Base-by-base conservation (phyloP, 495 filamentous ascomycete species). In the Hypoxylon subgilvum region DNA sequence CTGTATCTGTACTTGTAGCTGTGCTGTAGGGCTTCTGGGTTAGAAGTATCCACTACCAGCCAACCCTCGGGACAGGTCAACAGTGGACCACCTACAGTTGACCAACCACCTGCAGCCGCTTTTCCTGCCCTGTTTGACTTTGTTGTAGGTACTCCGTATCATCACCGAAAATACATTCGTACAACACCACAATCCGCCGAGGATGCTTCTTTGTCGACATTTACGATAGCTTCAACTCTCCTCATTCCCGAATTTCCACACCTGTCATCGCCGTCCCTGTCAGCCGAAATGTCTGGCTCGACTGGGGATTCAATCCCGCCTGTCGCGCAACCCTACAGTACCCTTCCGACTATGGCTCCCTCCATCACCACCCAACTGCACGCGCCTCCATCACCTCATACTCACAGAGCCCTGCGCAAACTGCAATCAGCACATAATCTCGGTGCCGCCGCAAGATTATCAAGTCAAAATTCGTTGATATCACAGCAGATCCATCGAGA, bases 391-490 rank as follows among this genome's bases (percentile, higher is more conserved):
- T 74, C 72, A n/a, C 76, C 76, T 53, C 65, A 74, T 27, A 74
- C 75, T 4, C 79, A 80, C 43, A 74, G 80, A 41, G 72, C 73
- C 3, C 72, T 84, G 40, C 74, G 82, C 53, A 78, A 80, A 56
- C 76, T 84, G 12, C 79, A 83, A 57, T 84, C 81, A 8, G 81
- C 82, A 16, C 81, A 84, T 57, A 78, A 75, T 49, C 72, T 84
- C 28, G 81, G 81, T 16, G 72, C 52, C 38, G 63, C 53, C 51
- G 67, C 51, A 25, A 66, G 52, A 56, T 69, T 46, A 62, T 45
- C 71, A 0, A 67, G 47, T 53, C 74, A 72, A 47, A 71, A 72
- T 27, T 78, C 80, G 12, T 68, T 82, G 18, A 80, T 82, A 56
- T 80, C 83, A 9, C 80, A 83, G 61, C 84, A 85, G 60, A 66